These are phyloP conservation scores for Penicillium steckii DNA, from an alignment of 495 filamentous ascomycete genomes.

Conservation along the genomic window DNA sequence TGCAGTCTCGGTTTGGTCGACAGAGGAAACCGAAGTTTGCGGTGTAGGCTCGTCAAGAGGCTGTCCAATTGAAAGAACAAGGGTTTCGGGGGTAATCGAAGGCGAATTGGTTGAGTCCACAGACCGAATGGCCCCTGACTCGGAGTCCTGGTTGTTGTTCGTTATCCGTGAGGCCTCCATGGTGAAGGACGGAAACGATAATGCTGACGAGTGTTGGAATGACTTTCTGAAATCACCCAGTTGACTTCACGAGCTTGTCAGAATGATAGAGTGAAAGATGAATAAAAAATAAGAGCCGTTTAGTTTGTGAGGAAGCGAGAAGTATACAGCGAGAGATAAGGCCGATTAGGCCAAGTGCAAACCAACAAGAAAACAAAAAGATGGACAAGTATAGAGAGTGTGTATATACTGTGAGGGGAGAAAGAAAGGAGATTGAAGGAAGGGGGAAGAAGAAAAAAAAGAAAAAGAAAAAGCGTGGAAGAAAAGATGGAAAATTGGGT, in stretches of 20 bases:
- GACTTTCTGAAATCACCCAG: not conserved
- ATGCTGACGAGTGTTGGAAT: not conserved
- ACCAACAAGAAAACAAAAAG: no score
- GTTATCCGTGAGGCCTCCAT: slow-evolving; percentile 24
- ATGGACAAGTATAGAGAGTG: slow-evolving; percentile 3
- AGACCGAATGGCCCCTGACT: not conserved
- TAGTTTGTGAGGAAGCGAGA: not conserved
- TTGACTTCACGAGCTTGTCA: no score
- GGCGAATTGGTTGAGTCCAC: not conserved
- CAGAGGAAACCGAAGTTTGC: not conserved
- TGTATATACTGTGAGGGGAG: slow-evolving; percentile 11
- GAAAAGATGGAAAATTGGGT: not conserved
- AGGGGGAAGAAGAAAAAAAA: not conserved
- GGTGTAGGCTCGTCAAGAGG: not conserved
- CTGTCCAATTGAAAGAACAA: not conserved
- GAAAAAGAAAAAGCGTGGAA: no score
- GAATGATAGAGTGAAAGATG: no score
- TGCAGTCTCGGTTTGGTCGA: slow-evolving; percentile 1
- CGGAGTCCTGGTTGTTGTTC: not conserved
- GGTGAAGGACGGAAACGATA: not conserved
- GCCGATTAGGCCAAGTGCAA: slow-evolving; percentile 10
- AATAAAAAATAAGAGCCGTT: not conserved
- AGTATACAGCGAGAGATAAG: slow-evolving; percentile 5
- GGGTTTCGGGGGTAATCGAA: not conserved
- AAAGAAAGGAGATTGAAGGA: not conserved